Evolutionary conservation across 1,284 basidiomycete genomes (phyloP).

Genomic region (Xerocomus cyaneibrunnescens): DNA sequence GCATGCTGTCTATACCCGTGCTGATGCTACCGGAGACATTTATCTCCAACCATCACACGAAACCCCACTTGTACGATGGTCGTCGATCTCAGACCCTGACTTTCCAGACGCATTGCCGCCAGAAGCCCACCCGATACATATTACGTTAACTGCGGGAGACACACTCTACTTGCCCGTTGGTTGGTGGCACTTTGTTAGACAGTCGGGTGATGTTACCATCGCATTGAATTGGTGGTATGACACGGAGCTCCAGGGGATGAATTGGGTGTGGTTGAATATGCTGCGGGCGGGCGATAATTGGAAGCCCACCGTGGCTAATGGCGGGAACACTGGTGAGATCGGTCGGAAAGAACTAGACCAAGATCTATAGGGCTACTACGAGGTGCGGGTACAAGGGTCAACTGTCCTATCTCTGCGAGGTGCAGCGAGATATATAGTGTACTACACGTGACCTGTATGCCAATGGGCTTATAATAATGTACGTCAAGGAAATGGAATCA

Average conservation of each 20-base stretch:
- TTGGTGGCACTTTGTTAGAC: constrained; percentile 88
- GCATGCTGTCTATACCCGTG: constrained; percentile 63
- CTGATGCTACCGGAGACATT: constrained; percentile 37
- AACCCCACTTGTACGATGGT: constrained; percentile 63
- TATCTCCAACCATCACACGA: constrained; percentile 46
- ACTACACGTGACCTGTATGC: no score
- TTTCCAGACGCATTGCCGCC: constrained; percentile 44
- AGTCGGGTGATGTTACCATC: constrained; percentile 61
- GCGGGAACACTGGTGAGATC: no score
- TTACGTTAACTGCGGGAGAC: constrained; percentile 71
- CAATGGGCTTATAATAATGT: no score
- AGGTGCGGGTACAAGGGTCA: no score
- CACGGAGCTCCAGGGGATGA: constrained; percentile 65
- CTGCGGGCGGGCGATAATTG: constrained; percentile 47
- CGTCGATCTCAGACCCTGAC: constrained; percentile 63
- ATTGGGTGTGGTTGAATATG: constrained; percentile 66
- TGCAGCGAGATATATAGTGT: no score
- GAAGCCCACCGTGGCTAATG: no score
- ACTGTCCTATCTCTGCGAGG: no score
- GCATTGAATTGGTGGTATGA: constrained; percentile 93
- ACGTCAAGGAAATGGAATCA: constrained; percentile 34
- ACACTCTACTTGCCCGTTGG: constrained; percentile 86
- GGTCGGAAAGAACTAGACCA: no score
- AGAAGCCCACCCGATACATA: constrained; percentile 60
- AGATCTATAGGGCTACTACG: no score